A percentile compares a stretch with the other conserved stretches of the same genome.
phyloP scores from a whole-genome alignment of 208 protist species.

The Naegleria gruberi region DNA sequence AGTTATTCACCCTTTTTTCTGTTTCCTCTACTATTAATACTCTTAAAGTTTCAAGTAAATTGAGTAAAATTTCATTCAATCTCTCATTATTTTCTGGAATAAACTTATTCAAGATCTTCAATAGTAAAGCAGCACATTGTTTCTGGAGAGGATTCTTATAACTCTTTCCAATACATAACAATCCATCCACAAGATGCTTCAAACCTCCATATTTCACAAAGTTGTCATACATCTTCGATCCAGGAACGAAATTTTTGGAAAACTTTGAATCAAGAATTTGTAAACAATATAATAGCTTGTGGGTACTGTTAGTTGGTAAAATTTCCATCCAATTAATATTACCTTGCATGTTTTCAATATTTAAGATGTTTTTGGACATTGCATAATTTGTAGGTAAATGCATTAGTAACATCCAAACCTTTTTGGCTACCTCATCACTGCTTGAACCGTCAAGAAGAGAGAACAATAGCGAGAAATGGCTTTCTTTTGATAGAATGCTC shows the following conservation, averaged over 20 bases:
- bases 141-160: not conserved
- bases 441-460: not conserved
- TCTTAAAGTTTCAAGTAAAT: not conserved
- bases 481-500: not conserved
- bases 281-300: conserved; percentile 8
- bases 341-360: not conserved
- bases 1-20: not conserved
- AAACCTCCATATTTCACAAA: not conserved
- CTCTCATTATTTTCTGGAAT: not conserved
- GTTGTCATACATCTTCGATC: not conserved
- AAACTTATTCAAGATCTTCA: not conserved
- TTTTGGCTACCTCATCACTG: not conserved
- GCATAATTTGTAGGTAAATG: not conserved
- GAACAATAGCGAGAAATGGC: not conserved
- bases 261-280: not conserved
- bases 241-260: not conserved
- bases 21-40: not conserved
- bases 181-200: not conserved
- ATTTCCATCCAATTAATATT: not conserved
- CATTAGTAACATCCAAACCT: not conserved
- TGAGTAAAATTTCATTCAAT: not conserved
- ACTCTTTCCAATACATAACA: not conserved
- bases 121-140: not conserved
- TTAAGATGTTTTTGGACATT: not conserved
- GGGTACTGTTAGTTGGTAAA: not conserved